Evolutionary conservation across 371 early-diverging fungal species (phyloP).

Genomic region (Batkoa obscura): DNA sequence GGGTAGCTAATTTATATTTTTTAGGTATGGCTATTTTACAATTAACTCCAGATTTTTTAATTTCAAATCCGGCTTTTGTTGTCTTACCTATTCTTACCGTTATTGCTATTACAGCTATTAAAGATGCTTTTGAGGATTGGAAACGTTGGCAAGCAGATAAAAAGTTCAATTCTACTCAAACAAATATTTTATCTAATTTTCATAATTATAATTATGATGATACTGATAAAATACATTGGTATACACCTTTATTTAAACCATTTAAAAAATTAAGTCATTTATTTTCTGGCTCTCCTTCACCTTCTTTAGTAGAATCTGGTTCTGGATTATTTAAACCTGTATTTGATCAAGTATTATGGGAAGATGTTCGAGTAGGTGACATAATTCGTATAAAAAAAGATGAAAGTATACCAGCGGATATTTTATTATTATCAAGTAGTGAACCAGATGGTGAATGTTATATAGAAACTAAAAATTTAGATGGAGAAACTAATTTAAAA

Average conservation of each 20-base stretch:
- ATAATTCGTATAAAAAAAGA: constrained; percentile 68
- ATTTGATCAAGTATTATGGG: constrained; percentile 27
- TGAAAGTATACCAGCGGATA: constrained; percentile 85
- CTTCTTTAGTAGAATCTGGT: background rate
- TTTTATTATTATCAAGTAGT: constrained; percentile 61
- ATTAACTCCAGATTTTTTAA: constrained; percentile 53
- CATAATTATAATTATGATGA: constrained; percentile 52
- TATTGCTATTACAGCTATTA: constrained; percentile 71
- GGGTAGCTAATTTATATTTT: constrained; percentile 95
- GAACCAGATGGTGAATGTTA: constrained; percentile 84
- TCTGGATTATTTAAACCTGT: constrained; percentile 8
- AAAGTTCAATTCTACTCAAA: constrained; percentile 57
- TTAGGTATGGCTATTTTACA: constrained; percentile 82
- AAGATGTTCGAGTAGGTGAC: constrained; percentile 74
- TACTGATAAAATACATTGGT: no score
- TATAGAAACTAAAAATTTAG: constrained; percentile 88
- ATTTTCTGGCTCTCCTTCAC: background rate
- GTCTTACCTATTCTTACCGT: constrained; percentile 78
- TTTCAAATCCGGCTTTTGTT: constrained; percentile 50
- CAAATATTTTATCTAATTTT: constrained; percentile 47
- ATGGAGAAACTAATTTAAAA: constrained; percentile 54
- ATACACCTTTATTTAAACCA: no score
- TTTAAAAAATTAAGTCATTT: background rate
- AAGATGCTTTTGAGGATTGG: constrained; percentile 94
- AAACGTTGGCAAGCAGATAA: constrained; percentile 80